phyloP scores from a whole-genome alignment of 352 stramenopile genomes.

The Phytophthora aleatoria region DNA sequence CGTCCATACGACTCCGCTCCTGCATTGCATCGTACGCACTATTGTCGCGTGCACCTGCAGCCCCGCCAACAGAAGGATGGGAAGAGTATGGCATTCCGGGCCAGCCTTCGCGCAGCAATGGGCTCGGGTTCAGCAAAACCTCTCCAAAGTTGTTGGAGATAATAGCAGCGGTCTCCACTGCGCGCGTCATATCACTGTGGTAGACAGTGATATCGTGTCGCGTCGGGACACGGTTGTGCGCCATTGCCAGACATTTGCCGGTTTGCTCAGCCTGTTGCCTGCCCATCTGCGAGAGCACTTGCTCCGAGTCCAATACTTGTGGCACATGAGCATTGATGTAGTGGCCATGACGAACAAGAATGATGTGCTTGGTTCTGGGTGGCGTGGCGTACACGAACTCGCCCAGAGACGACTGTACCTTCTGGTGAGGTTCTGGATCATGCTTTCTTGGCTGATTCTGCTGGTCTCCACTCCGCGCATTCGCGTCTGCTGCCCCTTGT shows the following conservation, averaged over 20 bases:
- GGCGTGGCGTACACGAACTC: constrained; percentile 59
- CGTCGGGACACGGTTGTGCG: constrained; percentile 57
- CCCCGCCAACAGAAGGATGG: constrained; percentile 23
- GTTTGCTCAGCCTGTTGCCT: constrained; percentile 73
- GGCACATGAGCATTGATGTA: constrained; percentile 81
- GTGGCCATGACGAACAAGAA: constrained; percentile 80
- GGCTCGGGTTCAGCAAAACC: constrained; percentile 43
- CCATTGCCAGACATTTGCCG: constrained; percentile 65
- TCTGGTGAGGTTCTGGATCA: constrained; percentile 1
- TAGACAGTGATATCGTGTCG: constrained; percentile 65
- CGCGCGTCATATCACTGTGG: constrained; percentile 79
- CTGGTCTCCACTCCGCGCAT: neutral
- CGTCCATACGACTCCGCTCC: constrained; percentile 49
- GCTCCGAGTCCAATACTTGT: constrained; percentile 57
- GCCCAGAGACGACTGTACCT: constrained; percentile 33
- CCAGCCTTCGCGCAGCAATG: constrained; percentile 78
- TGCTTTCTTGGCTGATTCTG: constrained; percentile 3
- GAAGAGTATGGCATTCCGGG: constrained; percentile 67
- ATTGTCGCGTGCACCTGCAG: constrained; percentile 26
- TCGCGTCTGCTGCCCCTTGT: neutral
- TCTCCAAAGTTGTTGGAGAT: constrained; percentile 59
- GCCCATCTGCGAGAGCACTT: constrained; percentile 84
- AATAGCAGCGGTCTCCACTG: constrained; percentile 72
- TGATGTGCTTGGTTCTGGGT: constrained; percentile 72
- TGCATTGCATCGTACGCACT: constrained; percentile 23